A percentile compares a stretch with the other conserved stretches of the same genome.
Evolutionary conservation across 176 grass and related monocot genomes (phyloP).

Genomic region (Chloris gayana): DNA sequence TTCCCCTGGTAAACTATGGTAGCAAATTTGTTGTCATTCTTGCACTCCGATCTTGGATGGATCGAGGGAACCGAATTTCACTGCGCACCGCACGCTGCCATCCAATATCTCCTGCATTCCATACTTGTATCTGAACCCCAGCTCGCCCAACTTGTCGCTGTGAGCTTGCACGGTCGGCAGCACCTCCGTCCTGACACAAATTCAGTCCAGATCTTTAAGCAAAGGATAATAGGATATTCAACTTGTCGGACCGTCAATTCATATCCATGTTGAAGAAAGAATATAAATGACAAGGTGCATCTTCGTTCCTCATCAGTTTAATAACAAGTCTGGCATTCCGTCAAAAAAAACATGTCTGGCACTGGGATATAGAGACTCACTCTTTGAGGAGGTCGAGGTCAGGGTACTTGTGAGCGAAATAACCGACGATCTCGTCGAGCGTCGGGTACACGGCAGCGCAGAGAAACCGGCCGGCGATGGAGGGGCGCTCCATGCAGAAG

Average conservation of each 20-base stretch:
- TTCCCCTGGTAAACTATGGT: background rate
- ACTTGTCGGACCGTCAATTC: background rate
- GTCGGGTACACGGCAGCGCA: slow-evolving; percentile 47
- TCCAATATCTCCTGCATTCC: slow-evolving; percentile 41
- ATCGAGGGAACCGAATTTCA: slow-evolving; percentile 26
- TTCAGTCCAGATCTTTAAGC: background rate
- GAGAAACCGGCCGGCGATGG: slow-evolving; percentile 55
- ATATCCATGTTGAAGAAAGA: background rate
- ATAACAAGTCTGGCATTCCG: no score
- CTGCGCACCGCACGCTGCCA: slow-evolving; percentile 43
- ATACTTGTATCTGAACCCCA: slow-evolving; percentile 68
- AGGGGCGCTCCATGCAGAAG: slow-evolving; percentile 53
- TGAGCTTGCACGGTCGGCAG: slow-evolving; percentile 27
- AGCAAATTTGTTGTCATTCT: background rate
- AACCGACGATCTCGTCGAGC: slow-evolving; percentile 20
- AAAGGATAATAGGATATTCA: background rate
- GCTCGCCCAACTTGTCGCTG: slow-evolving; percentile 45
- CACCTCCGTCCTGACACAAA: slow-evolving; percentile 20
- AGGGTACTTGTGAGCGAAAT: slow-evolving; percentile 42
- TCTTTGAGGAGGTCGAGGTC: slow-evolving; percentile 48
- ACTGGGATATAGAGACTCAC: slow-evolving; percentile 37
- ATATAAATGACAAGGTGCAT: no score
- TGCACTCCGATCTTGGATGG: background rate
- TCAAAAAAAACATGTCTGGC: no score
- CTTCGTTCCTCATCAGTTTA: no score